Evolutionary conservation across 1,284 basidiomycete genomes (phyloP), one percentile per base, ranked within the genome.

Genomic region (Sanghuangporus baumii): DNA sequence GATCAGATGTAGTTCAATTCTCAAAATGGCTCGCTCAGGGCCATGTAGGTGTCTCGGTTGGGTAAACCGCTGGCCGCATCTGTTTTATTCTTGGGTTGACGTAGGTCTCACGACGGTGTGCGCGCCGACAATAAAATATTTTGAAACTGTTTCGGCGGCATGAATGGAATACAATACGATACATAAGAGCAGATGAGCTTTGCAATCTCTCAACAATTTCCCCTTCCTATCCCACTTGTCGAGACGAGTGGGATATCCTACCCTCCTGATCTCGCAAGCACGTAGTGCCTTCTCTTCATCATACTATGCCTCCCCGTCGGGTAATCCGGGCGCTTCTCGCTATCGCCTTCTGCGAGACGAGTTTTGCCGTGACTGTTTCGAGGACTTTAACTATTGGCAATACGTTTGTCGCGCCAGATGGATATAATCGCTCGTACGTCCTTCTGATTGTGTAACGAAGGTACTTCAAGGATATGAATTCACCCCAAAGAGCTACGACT

Each of bases 371-470:
- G 14, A 57, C 31, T 1, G 59, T 61, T 20, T 43, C 52, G n/a
- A 20, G 46, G 47, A 59, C 48, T 16, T 43, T 61, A 47, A 59
- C 18, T 34, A 43, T 65, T 6, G 56, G 46, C 6, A 62, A 65
- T 57, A 43, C 43, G 11, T 38, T 48, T 20, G 51, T 65, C 47
- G 46, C 56, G 38, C 64, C 60, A 8, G 64, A 65, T 56, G 64
- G 64, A 11, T 59, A 55, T 54, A 65, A 59, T 34, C 56, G 64
- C 38, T 59, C 64, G 64, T 65, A 36, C 26, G 61, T 59, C 16
- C 34, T 26, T 48, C 20, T 41, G 55, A 5, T 31, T 16, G 5
- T 37, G 2, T 48, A 9, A 9, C 7, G 31, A 36, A 37, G 43
- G 14, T 6, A n/a, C 20, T 46, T 12, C 26, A 34, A 36, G 11